Conservation (phyloP, 1,139 yeast genomes). For the Yamadazyma mexicana region DNA sequence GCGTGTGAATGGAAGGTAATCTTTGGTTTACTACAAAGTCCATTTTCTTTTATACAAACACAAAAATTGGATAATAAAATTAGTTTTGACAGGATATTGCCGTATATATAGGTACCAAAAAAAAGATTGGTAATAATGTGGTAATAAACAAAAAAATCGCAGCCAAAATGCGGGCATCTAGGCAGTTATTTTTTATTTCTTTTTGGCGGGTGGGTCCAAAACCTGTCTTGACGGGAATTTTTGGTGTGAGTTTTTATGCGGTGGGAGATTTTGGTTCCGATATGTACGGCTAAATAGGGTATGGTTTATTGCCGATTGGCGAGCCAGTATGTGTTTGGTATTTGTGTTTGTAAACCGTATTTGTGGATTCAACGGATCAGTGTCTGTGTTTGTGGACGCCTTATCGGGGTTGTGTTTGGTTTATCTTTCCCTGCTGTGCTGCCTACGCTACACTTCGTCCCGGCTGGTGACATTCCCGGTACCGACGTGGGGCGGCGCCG, state of each 20-base stretch:
- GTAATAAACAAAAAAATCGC: not conserved
- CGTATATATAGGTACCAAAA: not conserved
- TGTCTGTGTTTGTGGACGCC: too few relatives aligned
- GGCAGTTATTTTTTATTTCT: not conserved
- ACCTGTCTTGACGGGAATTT: not conserved
- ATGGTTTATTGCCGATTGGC: not conserved
- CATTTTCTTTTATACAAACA: not conserved
- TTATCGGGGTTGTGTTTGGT: too few relatives aligned
- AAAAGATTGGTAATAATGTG: too few relatives aligned
- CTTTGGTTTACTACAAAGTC: slow-evolving; percentile 4
- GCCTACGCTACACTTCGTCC: too few relatives aligned
- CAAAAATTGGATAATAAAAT: not conserved
- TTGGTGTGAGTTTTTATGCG: too few relatives aligned
- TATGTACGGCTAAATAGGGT: not conserved
- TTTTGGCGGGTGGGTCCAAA: not conserved
- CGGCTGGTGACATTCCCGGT: not conserved
- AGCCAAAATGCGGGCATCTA: not conserved
- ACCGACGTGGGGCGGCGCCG: not conserved
- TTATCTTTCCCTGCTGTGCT: too few relatives aligned
- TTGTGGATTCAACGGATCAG: too few relatives aligned
- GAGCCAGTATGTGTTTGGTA: too few relatives aligned
- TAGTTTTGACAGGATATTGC: slow-evolving; percentile 3
- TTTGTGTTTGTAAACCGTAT: too few relatives aligned
- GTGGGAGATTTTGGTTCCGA: slow-evolving; percentile 2
- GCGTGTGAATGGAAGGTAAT: slow-evolving; percentile 31